Base-by-base conservation (phyloP, 2,329 filamentous ascomycete species). In the Colletotrichum lini region DNA sequence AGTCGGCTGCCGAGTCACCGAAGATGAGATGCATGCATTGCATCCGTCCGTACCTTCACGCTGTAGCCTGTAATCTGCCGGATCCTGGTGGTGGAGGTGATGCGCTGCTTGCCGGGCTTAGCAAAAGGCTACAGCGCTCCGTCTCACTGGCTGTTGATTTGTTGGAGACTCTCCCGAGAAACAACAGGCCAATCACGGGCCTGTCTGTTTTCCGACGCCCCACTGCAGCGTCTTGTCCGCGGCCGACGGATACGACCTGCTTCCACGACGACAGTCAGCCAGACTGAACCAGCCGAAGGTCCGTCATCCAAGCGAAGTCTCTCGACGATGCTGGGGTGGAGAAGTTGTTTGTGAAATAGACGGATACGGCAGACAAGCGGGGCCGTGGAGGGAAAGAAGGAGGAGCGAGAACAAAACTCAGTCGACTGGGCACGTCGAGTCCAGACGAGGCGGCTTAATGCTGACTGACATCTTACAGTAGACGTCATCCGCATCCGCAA, bases 131-230 rank as follows among this genome's bases (percentile, higher is more conserved):
- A 18, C 18, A 30, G 13, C 2, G 30, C 35, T 8, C 54, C 21
- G 35, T 38, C n/a, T 15, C 58, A 38, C 8, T 30, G n/a, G n/a
- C 45, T 21, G n/a, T 61, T 26, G 45, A 47, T 61, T 61, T 15
- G 59, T 10, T 12, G 38, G 35, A 21, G 40, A 15, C 4, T 23
- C 10, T 40, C 21, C 50, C 10, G 40, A 10, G 23, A 38, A 15
- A 21, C 30, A n/a, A n/a, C 15, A 10, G 13, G 49, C 49, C 61
- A 35, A 56, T 15, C 16, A 13, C 12, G 8, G 42, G 16, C 50
- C 9, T 56, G n/a, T 2, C 5, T 64, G 53, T 1, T 13, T 21
- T 21, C 1, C 21, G 12, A 23, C 35, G 35, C n/a, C 18, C 18
- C 10, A 16, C 26, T 54, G 50, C 50, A 10, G 30, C 16, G 10